A percentile compares a stretch with the other conserved stretches of the same genome.
Conservation (phyloP, 176 grass and related monocot genomes). For the Oryza officinalis region DNA sequence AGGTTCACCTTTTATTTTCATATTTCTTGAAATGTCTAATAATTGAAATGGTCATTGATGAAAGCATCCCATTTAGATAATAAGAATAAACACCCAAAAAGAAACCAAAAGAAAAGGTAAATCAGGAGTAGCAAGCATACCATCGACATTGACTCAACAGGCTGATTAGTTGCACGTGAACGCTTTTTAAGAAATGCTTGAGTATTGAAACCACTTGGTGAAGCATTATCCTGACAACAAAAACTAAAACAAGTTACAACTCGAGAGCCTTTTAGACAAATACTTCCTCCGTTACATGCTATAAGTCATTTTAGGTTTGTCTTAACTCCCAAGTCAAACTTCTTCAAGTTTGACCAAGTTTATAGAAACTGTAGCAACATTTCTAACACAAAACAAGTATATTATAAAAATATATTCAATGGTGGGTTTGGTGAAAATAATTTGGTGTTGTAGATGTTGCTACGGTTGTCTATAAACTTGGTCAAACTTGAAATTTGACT, state of each 20-base stretch:
- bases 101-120: slow-evolving; percentile 16
- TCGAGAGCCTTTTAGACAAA: slow-evolving; percentile 23
- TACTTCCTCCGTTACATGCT: too few relatives aligned
- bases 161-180: slow-evolving; percentile 77
- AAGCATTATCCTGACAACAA: slow-evolving; percentile 73
- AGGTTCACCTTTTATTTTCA: slow-evolving; percentile 12
- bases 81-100: slow-evolving; percentile 18
- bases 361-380: too few relatives aligned
- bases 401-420: too few relatives aligned
- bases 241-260: not conserved
- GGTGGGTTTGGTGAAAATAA: too few relatives aligned
- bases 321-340: too few relatives aligned
- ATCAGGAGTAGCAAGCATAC: slow-evolving; percentile 55
- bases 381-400: too few relatives aligned
- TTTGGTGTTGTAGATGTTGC: too few relatives aligned
- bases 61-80: slow-evolving; percentile 11
- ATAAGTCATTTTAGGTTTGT: too few relatives aligned
- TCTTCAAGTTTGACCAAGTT: too few relatives aligned
- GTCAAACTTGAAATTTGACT: too few relatives aligned
- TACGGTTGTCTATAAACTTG: too few relatives aligned
- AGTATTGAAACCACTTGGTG: slow-evolving; percentile 86
- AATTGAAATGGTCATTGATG: slow-evolving; percentile 30
- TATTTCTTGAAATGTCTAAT: slow-evolving; percentile 12
- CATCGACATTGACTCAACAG: slow-evolving; percentile 94
- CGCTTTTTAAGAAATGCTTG: slow-evolving; percentile 99